Evolutionary conservation across 2,329 filamentous ascomycete genomes (phyloP), one percentile per base, ranked within the genome.

Genomic region (Dryadomyces quercivorus): DNA sequence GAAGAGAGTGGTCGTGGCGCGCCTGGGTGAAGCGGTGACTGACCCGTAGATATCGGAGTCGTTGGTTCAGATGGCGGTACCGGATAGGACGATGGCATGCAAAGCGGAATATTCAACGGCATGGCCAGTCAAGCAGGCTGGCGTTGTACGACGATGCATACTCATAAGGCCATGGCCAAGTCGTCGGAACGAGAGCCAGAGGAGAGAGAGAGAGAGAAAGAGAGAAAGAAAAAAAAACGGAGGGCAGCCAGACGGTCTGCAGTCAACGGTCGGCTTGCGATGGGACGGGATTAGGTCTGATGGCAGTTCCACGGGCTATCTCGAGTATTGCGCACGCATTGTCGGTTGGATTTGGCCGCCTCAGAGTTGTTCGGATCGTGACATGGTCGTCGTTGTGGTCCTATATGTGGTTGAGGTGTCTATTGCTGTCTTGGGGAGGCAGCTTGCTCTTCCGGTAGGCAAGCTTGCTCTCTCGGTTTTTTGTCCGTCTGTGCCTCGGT

Each of bases 91-190:
- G 10, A 40, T 44, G 42, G 42, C 26, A 31, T 48, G 46, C 26
- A 48, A n/a, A 48, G 18, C 22, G 46, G 36, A 13, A 26, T 12
- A 20, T 21, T 40, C 8, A 26, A 36, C 36, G 42, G 49, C 49
- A 50, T 42, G 18, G 49, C 49, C 49, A 18, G 36, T 13, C 49
- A 38, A 22, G 36, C 36, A 42, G 49, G 36, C 49, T 26, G 36
- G 12, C 47, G 34, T 18, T 34, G 46, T 50, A 46, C 38, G 36
- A 44, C 50, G 47, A 50, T 38, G 38, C 50, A 51, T 38, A 46
- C 55, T 34, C 55, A 46, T 21, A 45, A 22, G 38, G 50, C 42
- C 50, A 52, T 52, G 50, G 42, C 50, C 42, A 20, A 44, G 42
- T 44, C 42, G 42, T 44, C 15, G 42, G 42, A 44, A 44, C 8